Evolutionary conservation across 495 filamentous ascomycete species (phyloP).

Genomic region (Penicillium angulare): DNA sequence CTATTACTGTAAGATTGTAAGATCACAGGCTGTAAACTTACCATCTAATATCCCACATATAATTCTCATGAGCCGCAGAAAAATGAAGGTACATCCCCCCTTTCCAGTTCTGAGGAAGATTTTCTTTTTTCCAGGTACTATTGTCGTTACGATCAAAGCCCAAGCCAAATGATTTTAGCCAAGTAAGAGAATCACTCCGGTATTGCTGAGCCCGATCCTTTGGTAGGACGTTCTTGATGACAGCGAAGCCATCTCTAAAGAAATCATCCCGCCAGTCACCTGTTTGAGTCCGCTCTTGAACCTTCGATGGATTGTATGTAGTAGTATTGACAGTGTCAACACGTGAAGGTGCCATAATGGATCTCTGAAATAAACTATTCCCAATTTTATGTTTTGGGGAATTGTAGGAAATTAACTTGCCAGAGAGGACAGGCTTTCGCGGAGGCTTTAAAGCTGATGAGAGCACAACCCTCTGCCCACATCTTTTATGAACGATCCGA

Average conservation of each 20-base stretch:
- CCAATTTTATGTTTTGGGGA: too few species aligned
- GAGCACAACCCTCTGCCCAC: too few species aligned
- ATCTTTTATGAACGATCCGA: too few species aligned
- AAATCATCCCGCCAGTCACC: slow-evolving; percentile 40
- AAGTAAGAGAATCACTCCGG: not conserved
- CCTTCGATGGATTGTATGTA: not conserved
- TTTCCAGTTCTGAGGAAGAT: slow-evolving; percentile 2
- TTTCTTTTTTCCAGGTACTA: not conserved
- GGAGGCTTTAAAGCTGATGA: too few species aligned
- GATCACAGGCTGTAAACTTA: not conserved
- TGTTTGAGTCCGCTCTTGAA: too few species aligned
- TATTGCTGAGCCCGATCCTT: slow-evolving; percentile 1
- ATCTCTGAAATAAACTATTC: too few species aligned
- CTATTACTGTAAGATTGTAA: not conserved
- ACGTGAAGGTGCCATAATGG: too few species aligned
- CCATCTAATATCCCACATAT: slow-evolving; percentile 2
- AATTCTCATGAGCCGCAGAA: slow-evolving; percentile 4
- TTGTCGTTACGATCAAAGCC: slow-evolving; percentile 1
- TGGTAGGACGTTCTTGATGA: slow-evolving; percentile 15
- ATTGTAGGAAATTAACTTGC: too few species aligned
- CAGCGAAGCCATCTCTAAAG: slow-evolving; percentile 31
- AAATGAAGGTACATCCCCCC: not conserved
- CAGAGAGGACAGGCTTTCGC: too few species aligned
- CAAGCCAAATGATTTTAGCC: slow-evolving; percentile 3
- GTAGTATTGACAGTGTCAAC: too few species aligned